Evolutionary conservation across 2,329 filamentous ascomycete genomes (phyloP), one percentile per base, ranked within the genome.

Genomic region (Bipolaris bicolor): DNA sequence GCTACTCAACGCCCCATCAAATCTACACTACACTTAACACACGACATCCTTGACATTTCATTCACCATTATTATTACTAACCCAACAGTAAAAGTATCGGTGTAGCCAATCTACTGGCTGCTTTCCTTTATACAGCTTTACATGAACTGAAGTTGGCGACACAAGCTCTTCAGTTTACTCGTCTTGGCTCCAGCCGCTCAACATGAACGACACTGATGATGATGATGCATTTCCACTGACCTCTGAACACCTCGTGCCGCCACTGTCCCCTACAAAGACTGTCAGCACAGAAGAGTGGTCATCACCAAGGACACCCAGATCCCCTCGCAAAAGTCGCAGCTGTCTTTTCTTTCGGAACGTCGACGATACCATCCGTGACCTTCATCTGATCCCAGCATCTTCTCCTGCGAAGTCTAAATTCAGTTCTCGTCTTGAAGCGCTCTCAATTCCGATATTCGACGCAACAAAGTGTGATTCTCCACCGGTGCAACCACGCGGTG

Each of bases 201-300:
- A 49, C 29, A 73, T 76, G 73, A 60, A 63, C 54, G 55, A 60
- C 36, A 59, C 57, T 49, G 65, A 68, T 7, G 58, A 68, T 7
- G 58, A 69, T 50, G 65, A 63, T 18, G 22, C 54, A n/a, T 50
- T 52, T 41, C 40, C 47, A 5, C 64, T 50, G 31, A 51, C 54
- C 9, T 61, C 60, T 24, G 66, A 67, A 33, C 71, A 66, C 40
- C 52, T 60, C 16, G 75, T 72, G 26, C 74, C 72, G 18, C 73
- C 71, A 9, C 56, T 74, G n/a, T 76, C 74, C 44, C 73, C 73
- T 26, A 67, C 68, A 33, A 76, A 75, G 55, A 73, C 68, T 15
- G 58, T 67, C 57, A 74, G 71, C 57, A 76, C 69, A 36, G 67
- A 66, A 31, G 70, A 58, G 55, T 73, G 69, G 68, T 49, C 60